These are phyloP conservation scores for Rhizopus sp. DNA, from an alignment of 371 early-diverging fungal species.

Conservation along the genomic window DNA sequence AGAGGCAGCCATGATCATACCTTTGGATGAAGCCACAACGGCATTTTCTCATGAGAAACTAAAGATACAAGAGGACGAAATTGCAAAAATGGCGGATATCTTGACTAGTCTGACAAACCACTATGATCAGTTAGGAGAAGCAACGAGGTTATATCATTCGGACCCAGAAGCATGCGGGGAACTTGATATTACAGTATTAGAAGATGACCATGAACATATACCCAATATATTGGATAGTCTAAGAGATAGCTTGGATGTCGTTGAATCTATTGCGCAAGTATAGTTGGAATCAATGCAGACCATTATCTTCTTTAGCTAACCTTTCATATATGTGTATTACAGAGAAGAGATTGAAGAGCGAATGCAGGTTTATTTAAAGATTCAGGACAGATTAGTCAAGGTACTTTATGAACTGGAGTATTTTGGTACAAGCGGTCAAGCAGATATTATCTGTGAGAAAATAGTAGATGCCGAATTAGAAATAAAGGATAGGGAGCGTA, in stretches of 20 bases:
- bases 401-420: slow-evolving; percentile 34
- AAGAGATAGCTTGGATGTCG: slow-evolving; percentile 31
- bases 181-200: slow-evolving; percentile 45
- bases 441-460: slow-evolving; percentile 39
- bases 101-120: slow-evolving; percentile 48
- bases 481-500: slow-evolving; percentile 34
- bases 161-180: slow-evolving; percentile 30
- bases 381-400: slow-evolving; percentile 32
- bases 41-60: slow-evolving; percentile 33
- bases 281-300: background rate
- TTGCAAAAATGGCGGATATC: slow-evolving; percentile 52
- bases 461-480: slow-evolving; percentile 33
- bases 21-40: slow-evolving; percentile 29
- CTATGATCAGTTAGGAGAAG: slow-evolving; percentile 51
- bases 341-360: slow-evolving; percentile 40
- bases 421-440: slow-evolving; percentile 33
- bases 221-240: slow-evolving; percentile 44
- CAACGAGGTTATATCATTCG: slow-evolving; percentile 44
- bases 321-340: background rate
- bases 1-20: slow-evolving; percentile 28
- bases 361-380: slow-evolving; percentile 29
- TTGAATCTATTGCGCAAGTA: slow-evolving; percentile 25
- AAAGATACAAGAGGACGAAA: slow-evolving; percentile 41
- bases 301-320: background rate
- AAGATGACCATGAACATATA: slow-evolving; percentile 46